A percentile compares a stretch with the other conserved stretches of the same genome.
These are phyloP conservation scores for Dicorynia guianensis DNA, from an alignment of 306 rosid species.

Conservation along the genomic window DNA sequence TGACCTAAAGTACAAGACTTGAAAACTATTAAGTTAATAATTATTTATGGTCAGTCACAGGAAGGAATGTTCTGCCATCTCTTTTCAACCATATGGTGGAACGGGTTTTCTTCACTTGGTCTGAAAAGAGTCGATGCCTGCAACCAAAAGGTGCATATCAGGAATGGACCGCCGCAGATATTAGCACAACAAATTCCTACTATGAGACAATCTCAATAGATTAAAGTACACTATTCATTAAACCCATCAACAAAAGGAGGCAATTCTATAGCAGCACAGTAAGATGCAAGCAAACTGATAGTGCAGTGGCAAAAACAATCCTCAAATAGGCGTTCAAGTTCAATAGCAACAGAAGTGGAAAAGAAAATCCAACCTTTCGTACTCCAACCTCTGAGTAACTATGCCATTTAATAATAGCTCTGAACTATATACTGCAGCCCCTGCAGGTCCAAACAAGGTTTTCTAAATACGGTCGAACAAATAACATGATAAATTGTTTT, in stretches of 20 bases:
- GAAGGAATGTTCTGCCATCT: constrained; percentile 68
- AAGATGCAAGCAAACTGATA: not conserved
- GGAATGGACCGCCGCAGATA: constrained; percentile 26
- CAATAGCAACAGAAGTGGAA: constrained; percentile 21
- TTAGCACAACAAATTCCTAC: not conserved
- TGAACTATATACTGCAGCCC: constrained; percentile 79
- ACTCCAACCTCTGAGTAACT: constrained; percentile 90
- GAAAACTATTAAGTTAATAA: not conserved
- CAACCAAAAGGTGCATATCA: constrained; percentile 41
- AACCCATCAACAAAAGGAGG: constrained; percentile 23
- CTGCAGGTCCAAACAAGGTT: constrained; percentile 55
- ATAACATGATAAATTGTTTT: not conserved
- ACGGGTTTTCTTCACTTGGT: constrained; percentile 84
- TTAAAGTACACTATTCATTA: not conserved
- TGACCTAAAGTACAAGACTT: not conserved
- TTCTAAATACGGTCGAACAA: constrained; percentile 30
- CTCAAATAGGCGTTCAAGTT: constrained; percentile 26
- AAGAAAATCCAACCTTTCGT: constrained; percentile 65
- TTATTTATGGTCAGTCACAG: constrained; percentile 57
- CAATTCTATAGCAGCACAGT: constrained; percentile 13
- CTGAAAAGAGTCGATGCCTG: constrained; percentile 81
- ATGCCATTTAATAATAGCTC: constrained; percentile 92
- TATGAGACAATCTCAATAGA: not conserved
- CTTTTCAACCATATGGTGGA: constrained; percentile 83
- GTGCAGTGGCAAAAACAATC: not conserved